Conservation (phyloP, 768 basidiomycete species). For the Suillus alpinus region DNA sequence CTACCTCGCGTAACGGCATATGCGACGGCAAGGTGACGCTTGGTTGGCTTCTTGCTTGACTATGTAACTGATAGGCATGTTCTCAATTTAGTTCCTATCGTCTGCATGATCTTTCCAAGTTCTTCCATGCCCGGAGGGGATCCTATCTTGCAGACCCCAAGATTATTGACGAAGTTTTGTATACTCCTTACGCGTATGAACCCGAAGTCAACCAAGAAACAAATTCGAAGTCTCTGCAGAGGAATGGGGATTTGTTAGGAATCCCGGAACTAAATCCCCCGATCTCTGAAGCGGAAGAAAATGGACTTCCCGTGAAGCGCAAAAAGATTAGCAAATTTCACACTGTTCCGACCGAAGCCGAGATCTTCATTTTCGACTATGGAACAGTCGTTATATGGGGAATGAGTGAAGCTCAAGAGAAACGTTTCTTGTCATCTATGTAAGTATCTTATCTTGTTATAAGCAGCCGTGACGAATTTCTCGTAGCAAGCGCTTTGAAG, state of each 20-base stretch:
- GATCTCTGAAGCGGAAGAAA: slow-evolving; percentile 28
- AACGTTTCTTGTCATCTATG: slow-evolving; percentile 87
- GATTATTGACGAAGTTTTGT: slow-evolving; percentile 89
- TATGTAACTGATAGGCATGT: background rate
- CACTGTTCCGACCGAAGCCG: slow-evolving; percentile 66
- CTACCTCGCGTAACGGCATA: slow-evolving; percentile 95
- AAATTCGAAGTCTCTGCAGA: slow-evolving; percentile 22
- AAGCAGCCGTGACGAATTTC: slow-evolving; percentile 10
- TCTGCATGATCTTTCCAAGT: slow-evolving; percentile 83
- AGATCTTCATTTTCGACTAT: slow-evolving; percentile 92
- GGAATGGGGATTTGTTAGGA: slow-evolving; percentile 74
- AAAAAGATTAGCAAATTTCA: slow-evolving; percentile 66
- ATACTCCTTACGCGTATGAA: slow-evolving; percentile 88
- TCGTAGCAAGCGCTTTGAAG: slow-evolving; percentile 86
- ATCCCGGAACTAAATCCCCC: slow-evolving; percentile 56
- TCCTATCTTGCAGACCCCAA: slow-evolving; percentile 87
- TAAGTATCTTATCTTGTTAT: slow-evolving; percentile 39
- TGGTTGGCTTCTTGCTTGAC: background rate
- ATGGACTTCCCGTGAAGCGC: slow-evolving; percentile 34
- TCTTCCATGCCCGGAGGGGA: slow-evolving; percentile 78
- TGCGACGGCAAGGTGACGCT: slow-evolving; percentile 79
- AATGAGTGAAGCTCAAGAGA: slow-evolving; percentile 92
- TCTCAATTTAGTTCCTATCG: slow-evolving; percentile 69
- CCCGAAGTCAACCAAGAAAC: slow-evolving; percentile 35
- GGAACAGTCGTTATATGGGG: slow-evolving; percentile 98